phyloP scores from a whole-genome alignment of 2,329 filamentous ascomycete genomes.

The Leptoxyphium fumago region DNA sequence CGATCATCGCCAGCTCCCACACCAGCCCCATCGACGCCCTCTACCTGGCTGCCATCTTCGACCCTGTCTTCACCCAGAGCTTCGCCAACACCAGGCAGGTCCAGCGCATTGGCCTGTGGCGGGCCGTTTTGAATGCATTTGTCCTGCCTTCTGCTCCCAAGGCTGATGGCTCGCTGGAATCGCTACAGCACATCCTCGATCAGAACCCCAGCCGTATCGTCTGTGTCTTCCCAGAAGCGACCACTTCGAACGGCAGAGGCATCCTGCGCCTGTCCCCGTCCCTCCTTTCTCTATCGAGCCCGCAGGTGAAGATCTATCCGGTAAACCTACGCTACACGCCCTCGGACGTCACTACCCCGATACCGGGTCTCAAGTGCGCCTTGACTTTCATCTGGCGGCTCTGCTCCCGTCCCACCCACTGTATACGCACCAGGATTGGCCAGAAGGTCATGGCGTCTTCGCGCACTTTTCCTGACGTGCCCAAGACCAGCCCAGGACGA shows the following conservation, averaged over 20 bases:
- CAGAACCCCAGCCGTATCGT: slow-evolving; percentile 61
- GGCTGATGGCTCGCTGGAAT: slow-evolving; percentile 19
- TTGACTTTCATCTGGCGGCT: slow-evolving; percentile 69
- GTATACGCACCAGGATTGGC: slow-evolving; percentile 80
- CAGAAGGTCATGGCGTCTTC: slow-evolving; percentile 42
- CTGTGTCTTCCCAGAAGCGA: slow-evolving; percentile 84
- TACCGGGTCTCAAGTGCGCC: slow-evolving; percentile 52
- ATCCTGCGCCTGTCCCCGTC: slow-evolving; percentile 73
- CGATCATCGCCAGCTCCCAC: slow-evolving; percentile 78
- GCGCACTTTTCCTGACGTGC: slow-evolving; percentile 5
- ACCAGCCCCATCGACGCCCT: slow-evolving; percentile 86
- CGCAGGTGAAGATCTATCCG: slow-evolving; percentile 68
- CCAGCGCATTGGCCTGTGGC: slow-evolving; percentile 58
- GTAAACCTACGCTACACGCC: slow-evolving; percentile 82
- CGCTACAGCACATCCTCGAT: slow-evolving; percentile 38
- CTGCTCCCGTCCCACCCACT: slow-evolving; percentile 71
- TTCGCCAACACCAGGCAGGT: slow-evolving; percentile 64
- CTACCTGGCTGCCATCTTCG: slow-evolving; percentile 90
- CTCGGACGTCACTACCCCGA: slow-evolving; percentile 75
- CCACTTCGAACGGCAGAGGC: slow-evolving; percentile 82
- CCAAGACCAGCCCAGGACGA: slow-evolving; percentile 7
- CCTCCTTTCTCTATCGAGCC: slow-evolving; percentile 47
- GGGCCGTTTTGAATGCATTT: slow-evolving; percentile 51
- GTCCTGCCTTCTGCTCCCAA: slow-evolving; percentile 13
- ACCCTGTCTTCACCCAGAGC: slow-evolving; percentile 80